Evolutionary conservation across 169 alveolate genomes (phyloP), one percentile per base, ranked within the genome.

Genomic region (Plasmodium ovale): DNA sequence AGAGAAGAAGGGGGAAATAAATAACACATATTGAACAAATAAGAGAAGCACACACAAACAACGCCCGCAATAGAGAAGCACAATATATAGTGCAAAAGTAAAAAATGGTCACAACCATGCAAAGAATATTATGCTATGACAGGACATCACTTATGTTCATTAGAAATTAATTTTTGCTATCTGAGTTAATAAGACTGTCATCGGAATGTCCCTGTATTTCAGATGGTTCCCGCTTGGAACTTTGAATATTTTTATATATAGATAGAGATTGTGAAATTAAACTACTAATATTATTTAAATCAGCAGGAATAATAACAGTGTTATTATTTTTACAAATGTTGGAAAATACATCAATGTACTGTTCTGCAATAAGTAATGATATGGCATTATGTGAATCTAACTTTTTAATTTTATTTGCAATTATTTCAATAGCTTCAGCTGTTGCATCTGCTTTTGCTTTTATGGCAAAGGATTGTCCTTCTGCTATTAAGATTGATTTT

Each of bases 381-480:
- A 94, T 94, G n/a, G 96, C 96, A 69, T 87, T 92, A n/a, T 77
- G 72, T 42, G 92, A 87, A 82, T 96, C 97, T 39, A 92, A 3
- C 33, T 90, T 91, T 29, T 91, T 87, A 27, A 95, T 87, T 29
- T 96, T 93, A 49, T 89, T 72, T 6, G 96, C 56, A 37, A 95
- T 89, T 56, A 79, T 92, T 31, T 92, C 77, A 7, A 95, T 92
- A 44, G 96, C 95, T 67, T 95, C 93, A 0, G 97, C 96, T 1
- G 96, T 93, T 29, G 97, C 97, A 68, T 93, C 94, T 14, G 97
- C 97, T 56, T 94, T 92, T 12, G 92, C 94, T 64, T 93, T 87
- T 7, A 94, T 92, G 25, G 97, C 97, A 51, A 94, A 92, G 16
- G 98, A 96, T 54, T 94, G 96, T 44, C 99, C 99, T 92, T 97